Evolutionary conservation across 2,329 filamentous ascomycete genomes (phyloP).

Genomic region (Trichoderma sp.): DNA sequence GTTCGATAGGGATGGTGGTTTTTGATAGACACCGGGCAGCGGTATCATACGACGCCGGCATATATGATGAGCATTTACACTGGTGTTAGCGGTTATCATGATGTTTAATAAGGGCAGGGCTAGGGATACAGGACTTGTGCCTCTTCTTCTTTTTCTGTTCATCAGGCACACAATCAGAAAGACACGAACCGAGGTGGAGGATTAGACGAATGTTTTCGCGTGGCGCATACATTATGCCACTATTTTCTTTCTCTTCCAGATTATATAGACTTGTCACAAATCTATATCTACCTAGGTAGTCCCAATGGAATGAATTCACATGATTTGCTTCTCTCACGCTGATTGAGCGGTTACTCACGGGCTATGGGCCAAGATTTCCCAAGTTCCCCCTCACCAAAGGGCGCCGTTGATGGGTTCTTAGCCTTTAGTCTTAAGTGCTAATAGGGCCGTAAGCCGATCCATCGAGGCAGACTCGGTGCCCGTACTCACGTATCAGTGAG

Average conservation of each 20-base stretch:
- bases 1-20: neutral
- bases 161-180: neutral
- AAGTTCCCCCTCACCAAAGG: slow-evolving; percentile 6
- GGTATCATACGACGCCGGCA: slow-evolving; percentile 1
- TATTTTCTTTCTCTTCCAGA: neutral
- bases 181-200: neutral
- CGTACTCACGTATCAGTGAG: neutral
- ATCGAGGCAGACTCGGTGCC: neutral
- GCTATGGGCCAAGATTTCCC: neutral
- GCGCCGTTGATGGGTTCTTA: neutral
- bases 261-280: neutral
- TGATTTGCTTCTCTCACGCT: neutral
- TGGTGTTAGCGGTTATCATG: slow-evolving; percentile 17
- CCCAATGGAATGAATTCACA: neutral
- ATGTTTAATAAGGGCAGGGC: slow-evolving; percentile 2
- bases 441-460: neutral
- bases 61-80: slow-evolving; percentile 18
- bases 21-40: slow-evolving; percentile 1
- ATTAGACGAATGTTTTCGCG: neutral
- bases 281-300: neutral
- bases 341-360: neutral
- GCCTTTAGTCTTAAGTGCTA: neutral
- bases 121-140: slow-evolving; percentile 4
- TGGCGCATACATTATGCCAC: neutral
- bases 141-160: neutral